Evolutionary conservation across 2,329 filamentous ascomycete species (phyloP).

Genomic region (Arachnopeziza araneosa): DNA sequence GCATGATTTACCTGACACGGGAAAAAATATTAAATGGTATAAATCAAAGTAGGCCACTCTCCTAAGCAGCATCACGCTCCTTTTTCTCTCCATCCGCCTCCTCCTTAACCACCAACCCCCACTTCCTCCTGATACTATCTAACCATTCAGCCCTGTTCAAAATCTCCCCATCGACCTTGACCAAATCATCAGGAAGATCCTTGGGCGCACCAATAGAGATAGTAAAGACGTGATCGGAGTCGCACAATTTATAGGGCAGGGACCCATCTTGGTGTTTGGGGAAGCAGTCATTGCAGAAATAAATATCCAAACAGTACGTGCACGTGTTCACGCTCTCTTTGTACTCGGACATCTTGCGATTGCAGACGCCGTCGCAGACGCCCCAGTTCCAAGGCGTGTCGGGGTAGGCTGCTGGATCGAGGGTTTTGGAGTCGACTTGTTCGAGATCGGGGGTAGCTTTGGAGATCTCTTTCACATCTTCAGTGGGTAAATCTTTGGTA

Average conservation of each 20-base stretch:
- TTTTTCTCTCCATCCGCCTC: too few species aligned
- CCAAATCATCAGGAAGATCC: neutral
- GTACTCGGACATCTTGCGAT: neutral
- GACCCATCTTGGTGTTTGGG: neutral
- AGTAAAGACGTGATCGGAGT: constrained; percentile 1
- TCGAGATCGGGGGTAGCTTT: neutral
- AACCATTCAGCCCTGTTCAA: neutral
- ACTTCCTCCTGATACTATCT: neutral
- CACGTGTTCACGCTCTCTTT: neutral
- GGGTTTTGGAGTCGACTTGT: neutral
- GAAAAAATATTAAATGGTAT: too few species aligned
- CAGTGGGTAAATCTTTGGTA: neutral
- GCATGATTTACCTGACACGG: too few species aligned
- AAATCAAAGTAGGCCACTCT: too few species aligned
- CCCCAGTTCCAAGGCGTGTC: neutral
- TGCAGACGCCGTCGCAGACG: neutral
- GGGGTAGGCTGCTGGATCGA: neutral
- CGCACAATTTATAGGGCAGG: neutral
- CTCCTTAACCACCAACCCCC: neutral
- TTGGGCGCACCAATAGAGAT: neutral
- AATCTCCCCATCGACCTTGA: neutral
- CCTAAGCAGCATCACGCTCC: too few species aligned
- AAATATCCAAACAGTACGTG: neutral
- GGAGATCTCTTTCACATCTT: neutral
- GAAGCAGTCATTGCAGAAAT: neutral